A percentile compares a stretch with the other conserved stretches of the same genome.
These are phyloP conservation scores for Barbatosphaeria neglecta DNA, from an alignment of 495 filamentous ascomycete species.

Conservation along the genomic window DNA sequence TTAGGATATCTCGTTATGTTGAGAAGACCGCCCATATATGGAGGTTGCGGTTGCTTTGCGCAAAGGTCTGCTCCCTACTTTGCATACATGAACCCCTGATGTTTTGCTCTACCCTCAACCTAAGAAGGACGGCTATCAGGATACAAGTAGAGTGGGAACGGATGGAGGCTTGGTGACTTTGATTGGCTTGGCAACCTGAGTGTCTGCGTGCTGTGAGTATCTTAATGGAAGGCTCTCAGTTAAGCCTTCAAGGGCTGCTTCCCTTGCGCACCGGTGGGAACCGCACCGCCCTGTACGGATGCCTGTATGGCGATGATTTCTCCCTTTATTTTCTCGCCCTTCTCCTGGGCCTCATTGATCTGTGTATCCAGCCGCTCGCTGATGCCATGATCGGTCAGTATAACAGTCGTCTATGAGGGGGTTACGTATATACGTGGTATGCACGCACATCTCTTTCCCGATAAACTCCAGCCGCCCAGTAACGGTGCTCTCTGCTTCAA, in stretches of 20 bases:
- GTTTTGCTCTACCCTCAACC: no score
- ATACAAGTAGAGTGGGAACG: no score
- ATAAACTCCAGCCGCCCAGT: conserved; percentile 87
- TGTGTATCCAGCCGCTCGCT: conserved; percentile 76
- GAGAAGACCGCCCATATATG: no score
- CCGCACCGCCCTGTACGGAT: conserved; percentile 21
- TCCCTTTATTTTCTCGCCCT: conserved; percentile 64
- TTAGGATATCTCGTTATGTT: no score
- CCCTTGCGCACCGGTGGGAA: conserved; percentile 1
- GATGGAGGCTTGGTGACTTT: no score
- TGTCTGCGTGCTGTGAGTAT: no score
- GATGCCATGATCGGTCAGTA: conserved; percentile 3
- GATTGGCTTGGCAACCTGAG: no score
- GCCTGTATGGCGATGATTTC: conserved; percentile 38
- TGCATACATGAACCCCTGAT: no score
- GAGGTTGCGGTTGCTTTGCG: no score
- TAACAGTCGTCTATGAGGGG: neutral
- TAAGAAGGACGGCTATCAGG: no score
- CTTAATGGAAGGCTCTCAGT: no score
- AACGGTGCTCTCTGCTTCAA: conserved; percentile 79
- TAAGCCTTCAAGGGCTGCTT: neutral
- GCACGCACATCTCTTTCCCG: conserved; percentile 77
- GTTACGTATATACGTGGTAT: neutral
- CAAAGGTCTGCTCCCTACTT: no score
- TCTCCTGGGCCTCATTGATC: conserved; percentile 67